Base-by-base conservation (phyloP, 768 basidiomycete genomes). In the Pleurotus eryngii region DNA sequence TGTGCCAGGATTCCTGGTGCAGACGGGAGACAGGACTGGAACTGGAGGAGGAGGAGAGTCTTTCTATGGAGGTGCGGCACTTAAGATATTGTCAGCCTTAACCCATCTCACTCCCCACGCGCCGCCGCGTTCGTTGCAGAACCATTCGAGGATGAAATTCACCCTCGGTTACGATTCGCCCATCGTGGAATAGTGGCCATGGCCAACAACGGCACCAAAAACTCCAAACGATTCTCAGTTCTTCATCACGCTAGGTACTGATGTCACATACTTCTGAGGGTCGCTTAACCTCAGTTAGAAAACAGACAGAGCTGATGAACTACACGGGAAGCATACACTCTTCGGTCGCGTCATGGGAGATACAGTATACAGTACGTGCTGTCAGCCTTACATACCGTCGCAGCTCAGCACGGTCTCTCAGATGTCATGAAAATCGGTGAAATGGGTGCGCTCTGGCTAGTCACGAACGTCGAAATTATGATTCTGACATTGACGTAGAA, bases 151-250 rank as follows among this genome's bases (percentile, higher is more conserved):
- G 94, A 97, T 73, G 95, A 98, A 72, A 86, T 94, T 17, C 94
- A 96, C 64, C 93, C 95, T 3, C 84, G 97, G 38, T 76, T 99
- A 59, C 87, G 91, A 39, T 98, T 90, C 70, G 74, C 85, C 0
- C 90, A 98, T 65, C 89, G 97, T 54, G 97, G 97, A 0, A 70
- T 98, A 2, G 86, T 99, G 1, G 97, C 81, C 1, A 95, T 97
- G 92, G 97, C 97, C 3, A 97, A 97, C 65, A 86, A 81, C 57
- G 93, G 94, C 8, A 79, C 79, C 26, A 92, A 90, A 70, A 82
- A 95, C 66, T 85, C 91, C 3, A 99, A 99, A 99, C 62, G 89
- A 92, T 55, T 96, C 93, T 0, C 96, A 98, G 69, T 98, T 94
- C 73, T 89, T 98, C 68, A 87, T 98, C 49, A 98, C 97, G 0